phyloP scores from a whole-genome alignment of 345 rosid genomes.

The Barbarea vulgaris region DNA sequence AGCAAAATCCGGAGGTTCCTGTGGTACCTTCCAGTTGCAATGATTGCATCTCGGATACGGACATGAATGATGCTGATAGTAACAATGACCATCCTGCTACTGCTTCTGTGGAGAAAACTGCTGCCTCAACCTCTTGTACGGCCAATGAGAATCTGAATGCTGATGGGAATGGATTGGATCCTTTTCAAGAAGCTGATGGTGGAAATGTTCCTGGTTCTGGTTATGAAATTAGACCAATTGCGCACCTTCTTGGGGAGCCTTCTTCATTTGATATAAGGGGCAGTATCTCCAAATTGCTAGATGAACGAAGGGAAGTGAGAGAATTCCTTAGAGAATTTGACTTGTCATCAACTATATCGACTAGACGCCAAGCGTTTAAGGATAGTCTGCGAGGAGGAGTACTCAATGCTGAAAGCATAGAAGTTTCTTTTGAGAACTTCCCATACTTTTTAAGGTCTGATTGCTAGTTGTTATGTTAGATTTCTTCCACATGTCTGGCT shows the following conservation, averaged over 20 bases:
- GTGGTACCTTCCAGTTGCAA: conserved; percentile 55
- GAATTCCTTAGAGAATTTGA: conserved; percentile 59
- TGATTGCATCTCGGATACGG: conserved; percentile 62
- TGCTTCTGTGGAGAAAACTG: conserved; percentile 63
- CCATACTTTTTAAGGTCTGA: conserved; percentile 91
- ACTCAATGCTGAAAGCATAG: conserved; percentile 62
- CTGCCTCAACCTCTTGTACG: conserved; percentile 51
- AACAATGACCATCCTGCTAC: conserved; percentile 54
- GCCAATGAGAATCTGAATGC: conserved; percentile 55
- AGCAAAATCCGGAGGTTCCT: conserved; percentile 61
- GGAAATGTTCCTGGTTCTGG: conserved; percentile 58
- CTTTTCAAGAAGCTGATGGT: conserved; percentile 52
- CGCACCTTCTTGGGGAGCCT: conserved; percentile 65
- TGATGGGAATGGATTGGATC: conserved; percentile 59
- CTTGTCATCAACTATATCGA: conserved; percentile 50
- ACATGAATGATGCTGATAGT: conserved; percentile 65
- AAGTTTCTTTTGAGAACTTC: conserved; percentile 75
- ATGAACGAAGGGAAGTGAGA: conserved; percentile 59
- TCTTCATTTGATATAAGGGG: conserved; percentile 55
- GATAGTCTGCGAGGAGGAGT: conserved; percentile 75
- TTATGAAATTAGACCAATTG: conserved; percentile 67
- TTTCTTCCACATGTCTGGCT: not conserved
- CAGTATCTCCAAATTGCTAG: conserved; percentile 64
- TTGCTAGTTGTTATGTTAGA: conserved; percentile 17
- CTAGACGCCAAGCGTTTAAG: conserved; percentile 66